Conservation (phyloP, 768 basidiomycete species). For the Gymnopilus dilepis region DNA sequence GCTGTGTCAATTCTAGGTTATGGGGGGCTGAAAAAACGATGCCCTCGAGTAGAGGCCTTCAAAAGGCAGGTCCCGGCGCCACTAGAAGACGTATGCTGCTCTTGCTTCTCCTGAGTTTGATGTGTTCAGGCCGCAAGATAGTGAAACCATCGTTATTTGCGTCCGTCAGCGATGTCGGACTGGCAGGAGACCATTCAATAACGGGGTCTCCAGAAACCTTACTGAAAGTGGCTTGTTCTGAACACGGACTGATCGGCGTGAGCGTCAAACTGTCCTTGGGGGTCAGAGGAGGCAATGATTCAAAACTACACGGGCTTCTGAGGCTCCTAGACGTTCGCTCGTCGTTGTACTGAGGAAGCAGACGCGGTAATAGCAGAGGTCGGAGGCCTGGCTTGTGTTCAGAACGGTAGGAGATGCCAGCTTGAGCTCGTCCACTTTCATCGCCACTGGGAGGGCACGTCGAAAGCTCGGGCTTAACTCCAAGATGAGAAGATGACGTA, state of each 20-base stretch:
- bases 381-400: background rate
- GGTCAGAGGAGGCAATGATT: background rate
- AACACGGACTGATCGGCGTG: background rate
- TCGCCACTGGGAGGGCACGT: background rate
- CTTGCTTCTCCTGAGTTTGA: constrained; percentile 1
- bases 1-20: too few species aligned
- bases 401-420: background rate
- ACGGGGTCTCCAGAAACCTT: background rate
- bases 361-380: background rate
- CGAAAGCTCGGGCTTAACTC: background rate
- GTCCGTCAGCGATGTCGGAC: background rate
- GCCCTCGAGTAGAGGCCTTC: background rate
- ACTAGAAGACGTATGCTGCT: background rate
- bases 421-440: background rate
- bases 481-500: background rate
- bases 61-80: background rate
- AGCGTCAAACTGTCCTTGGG: background rate
- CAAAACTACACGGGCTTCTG: background rate
- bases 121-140: constrained; percentile 1
- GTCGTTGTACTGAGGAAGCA: background rate
- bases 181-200: background rate
- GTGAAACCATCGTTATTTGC: background rate
- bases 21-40: background rate
- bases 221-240: background rate
- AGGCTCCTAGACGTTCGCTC: background rate